These are phyloP conservation scores for Talaromyces sp. DNA, from an alignment of 2,329 filamentous ascomycete genomes.

Conservation along the genomic window DNA sequence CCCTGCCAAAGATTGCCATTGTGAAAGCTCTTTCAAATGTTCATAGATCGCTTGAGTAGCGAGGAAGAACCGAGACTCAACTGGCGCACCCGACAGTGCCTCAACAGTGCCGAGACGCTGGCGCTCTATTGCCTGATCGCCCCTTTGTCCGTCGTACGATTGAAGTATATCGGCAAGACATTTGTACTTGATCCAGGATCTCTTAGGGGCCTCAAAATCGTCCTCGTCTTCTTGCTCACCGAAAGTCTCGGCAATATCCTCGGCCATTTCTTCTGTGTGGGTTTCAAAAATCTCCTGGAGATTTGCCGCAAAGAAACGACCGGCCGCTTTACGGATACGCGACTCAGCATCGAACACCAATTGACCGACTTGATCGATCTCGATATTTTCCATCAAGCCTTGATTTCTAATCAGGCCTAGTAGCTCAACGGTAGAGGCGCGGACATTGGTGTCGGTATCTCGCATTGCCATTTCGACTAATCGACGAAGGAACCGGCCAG, in stretches of 20 bases:
- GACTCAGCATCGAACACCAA: slow-evolving; percentile 85
- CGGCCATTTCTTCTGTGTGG: slow-evolving; percentile 79
- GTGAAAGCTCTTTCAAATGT: slow-evolving; percentile 71
- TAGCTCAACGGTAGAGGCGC: slow-evolving; percentile 75
- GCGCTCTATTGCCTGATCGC: slow-evolving; percentile 29
- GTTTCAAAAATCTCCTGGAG: slow-evolving; percentile 76
- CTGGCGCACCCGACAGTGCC: slow-evolving; percentile 57
- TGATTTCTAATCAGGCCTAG: slow-evolving; percentile 78
- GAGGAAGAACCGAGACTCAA: slow-evolving; percentile 79
- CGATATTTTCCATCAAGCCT: slow-evolving; percentile 83
- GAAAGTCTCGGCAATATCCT: slow-evolving; percentile 72
- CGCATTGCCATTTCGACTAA: slow-evolving; percentile 89
- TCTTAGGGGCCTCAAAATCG: slow-evolving; percentile 70
- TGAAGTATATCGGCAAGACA: slow-evolving; percentile 80
- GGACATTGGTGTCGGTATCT: slow-evolving; percentile 77
- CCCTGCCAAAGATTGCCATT: slow-evolving; percentile 85
- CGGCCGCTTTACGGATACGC: slow-evolving; percentile 81
- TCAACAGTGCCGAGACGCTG: slow-evolving; percentile 26
- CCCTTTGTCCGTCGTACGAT: slow-evolving; percentile 69
- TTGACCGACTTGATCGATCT: slow-evolving; percentile 83
- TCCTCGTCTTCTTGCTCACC: slow-evolving; percentile 69
- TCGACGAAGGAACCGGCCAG: slow-evolving; percentile 81
- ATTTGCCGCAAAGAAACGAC: slow-evolving; percentile 84
- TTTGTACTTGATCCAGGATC: slow-evolving; percentile 89
- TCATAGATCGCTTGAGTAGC: slow-evolving; percentile 84